Percentiles rank a stretch among this genome's conserved stretches.
These are phyloP conservation scores for Malus hybrid DNA, from an alignment of 331 rosid species.

Conservation along the genomic window DNA sequence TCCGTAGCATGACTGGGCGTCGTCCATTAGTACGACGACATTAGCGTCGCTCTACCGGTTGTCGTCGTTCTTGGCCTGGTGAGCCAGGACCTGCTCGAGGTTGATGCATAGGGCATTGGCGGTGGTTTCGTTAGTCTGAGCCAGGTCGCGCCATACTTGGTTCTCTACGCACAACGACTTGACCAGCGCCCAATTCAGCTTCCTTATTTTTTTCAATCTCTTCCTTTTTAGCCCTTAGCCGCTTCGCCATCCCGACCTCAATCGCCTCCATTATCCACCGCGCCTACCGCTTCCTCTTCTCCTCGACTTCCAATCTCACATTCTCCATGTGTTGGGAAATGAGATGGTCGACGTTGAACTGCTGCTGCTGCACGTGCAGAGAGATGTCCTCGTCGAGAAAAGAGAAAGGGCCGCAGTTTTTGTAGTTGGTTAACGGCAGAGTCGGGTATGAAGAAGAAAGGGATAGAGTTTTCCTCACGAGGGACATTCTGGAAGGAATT, in stretches of 20 bases:
- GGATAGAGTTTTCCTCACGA: neutral
- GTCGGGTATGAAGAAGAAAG: conserved; percentile 23
- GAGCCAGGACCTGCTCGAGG: conserved; percentile 53
- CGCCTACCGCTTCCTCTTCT: conserved; percentile 51
- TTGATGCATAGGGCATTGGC: conserved; percentile 59
- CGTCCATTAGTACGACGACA: conserved; percentile 9
- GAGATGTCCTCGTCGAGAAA: conserved; percentile 74
- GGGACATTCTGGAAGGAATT: no score
- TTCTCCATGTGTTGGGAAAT: conserved; percentile 72
- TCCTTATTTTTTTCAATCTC: conserved; percentile 69
- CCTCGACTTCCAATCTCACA: conserved; percentile 61
- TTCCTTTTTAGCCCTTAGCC: conserved; percentile 53
- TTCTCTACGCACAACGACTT: conserved; percentile 56
- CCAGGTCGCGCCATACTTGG: conserved; percentile 84
- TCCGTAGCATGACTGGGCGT: conserved; percentile 36
- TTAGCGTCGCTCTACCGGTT: neutral
- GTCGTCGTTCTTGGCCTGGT: conserved; percentile 22
- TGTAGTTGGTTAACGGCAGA: conserved; percentile 1
- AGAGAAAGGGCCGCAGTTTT: conserved; percentile 35
- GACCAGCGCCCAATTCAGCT: conserved; percentile 66
- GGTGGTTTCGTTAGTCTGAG: conserved; percentile 74
- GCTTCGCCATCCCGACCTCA: conserved; percentile 48
- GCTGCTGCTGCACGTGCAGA: conserved; percentile 59
- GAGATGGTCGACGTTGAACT: conserved; percentile 50
- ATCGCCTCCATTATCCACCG: conserved; percentile 46